Evolutionary conservation across 352 stramenopile genomes (phyloP).

Genomic region (Pythium coloratum): DNA sequence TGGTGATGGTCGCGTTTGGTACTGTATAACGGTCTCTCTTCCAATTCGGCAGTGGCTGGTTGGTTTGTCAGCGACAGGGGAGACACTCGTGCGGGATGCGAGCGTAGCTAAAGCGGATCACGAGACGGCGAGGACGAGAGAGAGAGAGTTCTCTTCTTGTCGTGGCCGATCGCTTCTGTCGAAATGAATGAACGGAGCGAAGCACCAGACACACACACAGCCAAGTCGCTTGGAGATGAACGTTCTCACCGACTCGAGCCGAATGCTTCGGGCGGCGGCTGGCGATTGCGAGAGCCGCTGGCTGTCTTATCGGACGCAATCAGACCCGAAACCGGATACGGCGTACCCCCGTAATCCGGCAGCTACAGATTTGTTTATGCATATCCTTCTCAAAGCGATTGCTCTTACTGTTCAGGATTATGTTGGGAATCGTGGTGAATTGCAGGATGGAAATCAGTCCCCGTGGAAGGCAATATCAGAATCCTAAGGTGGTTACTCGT

Average conservation of each 20-base stretch:
- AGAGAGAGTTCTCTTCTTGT: not conserved
- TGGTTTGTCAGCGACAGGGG: not conserved
- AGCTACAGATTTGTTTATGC: not conserved
- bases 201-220: not conserved
- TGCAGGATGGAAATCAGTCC: not conserved
- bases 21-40: too few relatives aligned
- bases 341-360: not conserved
- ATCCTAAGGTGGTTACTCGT: not conserved
- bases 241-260: not conserved
- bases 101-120: not conserved
- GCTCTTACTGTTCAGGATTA: not conserved
- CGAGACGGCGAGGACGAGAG: conserved; percentile 2
- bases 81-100: not conserved
- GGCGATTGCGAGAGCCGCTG: conserved; percentile 16
- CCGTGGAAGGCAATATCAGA: not conserved
- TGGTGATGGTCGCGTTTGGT: not conserved
- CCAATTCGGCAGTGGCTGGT: not conserved
- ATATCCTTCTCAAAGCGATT: not conserved
- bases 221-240: conserved; percentile 1
- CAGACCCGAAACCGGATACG: not conserved
- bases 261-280: not conserved
- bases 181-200: not conserved
- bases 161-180: not conserved
- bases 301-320: conserved; percentile 22
- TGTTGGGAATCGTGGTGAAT: not conserved